phyloP scores from a whole-genome alignment of 2,329 filamentous ascomycete genomes.

The Zalaria sp. region DNA sequence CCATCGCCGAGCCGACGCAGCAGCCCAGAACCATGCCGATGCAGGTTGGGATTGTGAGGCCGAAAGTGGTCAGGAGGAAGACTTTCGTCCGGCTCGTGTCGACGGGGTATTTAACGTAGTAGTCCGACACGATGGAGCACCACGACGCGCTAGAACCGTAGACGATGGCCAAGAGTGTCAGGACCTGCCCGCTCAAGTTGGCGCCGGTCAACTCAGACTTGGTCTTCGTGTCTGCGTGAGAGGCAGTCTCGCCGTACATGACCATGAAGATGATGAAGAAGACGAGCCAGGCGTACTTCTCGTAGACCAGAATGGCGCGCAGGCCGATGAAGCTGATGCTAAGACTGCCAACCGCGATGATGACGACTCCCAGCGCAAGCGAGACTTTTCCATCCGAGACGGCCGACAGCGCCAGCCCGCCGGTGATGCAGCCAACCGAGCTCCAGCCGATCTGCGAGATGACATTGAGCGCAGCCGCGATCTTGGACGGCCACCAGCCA shows the following conservation, averaged over 20 bases:
- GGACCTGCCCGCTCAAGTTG: conserved; percentile 13
- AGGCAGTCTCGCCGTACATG: conserved; percentile 32
- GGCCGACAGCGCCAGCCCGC: conserved; percentile 26
- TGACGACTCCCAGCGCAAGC: conserved; percentile 29
- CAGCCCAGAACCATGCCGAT: conserved; percentile 25
- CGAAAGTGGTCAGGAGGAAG: conserved; percentile 27
- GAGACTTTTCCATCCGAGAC: conserved; percentile 28
- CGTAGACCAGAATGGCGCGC: conserved; percentile 30
- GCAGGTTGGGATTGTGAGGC: conserved; percentile 25
- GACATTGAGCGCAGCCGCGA: conserved; percentile 32
- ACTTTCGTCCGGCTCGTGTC: conserved; percentile 24
- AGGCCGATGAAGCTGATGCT: conserved; percentile 28
- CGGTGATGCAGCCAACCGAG: conserved; percentile 27
- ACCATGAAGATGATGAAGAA: conserved; percentile 34
- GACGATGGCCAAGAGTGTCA: conserved; percentile 19
- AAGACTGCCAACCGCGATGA: conserved; percentile 24
- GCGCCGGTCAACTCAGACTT: conserved; percentile 15
- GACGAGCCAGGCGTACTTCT: conserved; percentile 35
- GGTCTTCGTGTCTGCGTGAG: conserved; percentile 25
- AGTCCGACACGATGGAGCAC: conserved; percentile 28
- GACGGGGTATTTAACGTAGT: conserved; percentile 29
- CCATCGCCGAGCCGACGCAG: conserved; percentile 3
- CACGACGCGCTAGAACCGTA: conserved; percentile 26
- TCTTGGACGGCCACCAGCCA: conserved; percentile 36
- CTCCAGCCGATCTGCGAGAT: conserved; percentile 31